These are phyloP conservation scores for Tanacetum coccineum DNA, from an alignment of 129 eudicot genomes.

Conservation along the genomic window DNA sequence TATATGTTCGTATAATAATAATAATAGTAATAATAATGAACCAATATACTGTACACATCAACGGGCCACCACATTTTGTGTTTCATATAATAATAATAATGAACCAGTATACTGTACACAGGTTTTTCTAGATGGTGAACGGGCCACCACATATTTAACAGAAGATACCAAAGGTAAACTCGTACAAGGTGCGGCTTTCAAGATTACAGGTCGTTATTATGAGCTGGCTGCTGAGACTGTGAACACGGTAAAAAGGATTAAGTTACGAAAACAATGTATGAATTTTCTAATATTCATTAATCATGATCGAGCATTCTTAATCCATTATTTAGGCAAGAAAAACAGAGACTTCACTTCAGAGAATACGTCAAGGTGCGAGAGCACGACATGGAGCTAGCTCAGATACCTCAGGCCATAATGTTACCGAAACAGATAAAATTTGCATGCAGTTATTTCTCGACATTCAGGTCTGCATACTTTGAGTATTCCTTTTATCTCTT, in stretches of 20 bases:
- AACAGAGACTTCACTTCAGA: conserved; percentile 84
- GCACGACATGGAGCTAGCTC: conserved; percentile 80
- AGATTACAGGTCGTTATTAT: conserved; percentile 69
- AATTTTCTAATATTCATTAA: not conserved
- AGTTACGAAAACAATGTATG: not conserved
- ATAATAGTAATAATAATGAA: no score
- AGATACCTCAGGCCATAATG: conserved; percentile 56
- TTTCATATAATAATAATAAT: not conserved
- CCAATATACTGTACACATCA: no score
- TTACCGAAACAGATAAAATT: conserved; percentile 83
- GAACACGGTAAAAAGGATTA: conserved; percentile 42
- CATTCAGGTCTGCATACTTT: conserved; percentile 62
- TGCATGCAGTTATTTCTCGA: conserved; percentile 98
- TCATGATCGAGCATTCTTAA: conserved; percentile 2
- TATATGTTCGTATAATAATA: no score
- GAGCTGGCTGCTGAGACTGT: conserved; percentile 73
- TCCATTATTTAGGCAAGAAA: conserved; percentile 53
- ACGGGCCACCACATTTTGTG: no score
- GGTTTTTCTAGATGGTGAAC: conserved; percentile 85
- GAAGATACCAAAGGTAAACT: conserved; percentile 51
- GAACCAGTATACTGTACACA: conserved; percentile 14
- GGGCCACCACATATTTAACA: conserved; percentile 52
- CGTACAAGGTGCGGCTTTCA: conserved; percentile 53
- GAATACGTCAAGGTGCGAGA: conserved; percentile 80
- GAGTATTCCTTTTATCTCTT: not conserved